These are phyloP conservation scores for Hypoxylon rubiginosum DNA, from an alignment of 2,329 filamentous ascomycete species.

Conservation along the genomic window DNA sequence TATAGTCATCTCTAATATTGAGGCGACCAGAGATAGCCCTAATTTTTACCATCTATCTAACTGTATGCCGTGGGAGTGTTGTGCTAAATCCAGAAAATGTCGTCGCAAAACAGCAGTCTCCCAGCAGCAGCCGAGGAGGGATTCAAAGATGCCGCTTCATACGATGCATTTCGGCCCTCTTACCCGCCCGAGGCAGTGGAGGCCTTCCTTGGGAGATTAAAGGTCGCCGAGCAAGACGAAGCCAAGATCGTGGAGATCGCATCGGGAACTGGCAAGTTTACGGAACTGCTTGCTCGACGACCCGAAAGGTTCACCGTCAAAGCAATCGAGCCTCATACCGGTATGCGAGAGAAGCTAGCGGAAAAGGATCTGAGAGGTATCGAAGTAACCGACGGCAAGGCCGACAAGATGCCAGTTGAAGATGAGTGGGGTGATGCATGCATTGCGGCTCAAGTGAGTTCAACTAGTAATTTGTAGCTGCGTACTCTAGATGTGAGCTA, in stretches of 20 bases:
- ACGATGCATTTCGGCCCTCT: slow-evolving; percentile 77
- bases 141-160: slow-evolving; percentile 73
- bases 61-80: neutral
- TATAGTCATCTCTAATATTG: neutral
- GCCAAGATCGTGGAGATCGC: slow-evolving; percentile 73
- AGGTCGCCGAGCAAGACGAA: slow-evolving; percentile 60
- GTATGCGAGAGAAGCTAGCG: slow-evolving; percentile 74
- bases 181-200: slow-evolving; percentile 72
- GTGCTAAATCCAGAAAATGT: slow-evolving; percentile 30
- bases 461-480: neutral
- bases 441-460: slow-evolving; percentile 73
- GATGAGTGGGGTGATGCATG: slow-evolving; percentile 74
- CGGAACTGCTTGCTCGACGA: slow-evolving; percentile 70
- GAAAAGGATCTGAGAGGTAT: slow-evolving; percentile 70
- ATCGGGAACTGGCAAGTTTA: slow-evolving; percentile 79
- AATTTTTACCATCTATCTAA: neutral
- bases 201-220: slow-evolving; percentile 68
- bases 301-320: slow-evolving; percentile 72
- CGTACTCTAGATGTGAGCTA: slow-evolving; percentile 17
- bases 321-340: slow-evolving; percentile 73
- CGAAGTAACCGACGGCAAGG: slow-evolving; percentile 68
- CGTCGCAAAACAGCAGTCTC: slow-evolving; percentile 39
- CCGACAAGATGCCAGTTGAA: slow-evolving; percentile 67
- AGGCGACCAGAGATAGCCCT: neutral
- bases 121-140: slow-evolving; percentile 66